Conservation (phyloP, 164 flowering plant genomes). For the Akebia trifoliata region DNA sequence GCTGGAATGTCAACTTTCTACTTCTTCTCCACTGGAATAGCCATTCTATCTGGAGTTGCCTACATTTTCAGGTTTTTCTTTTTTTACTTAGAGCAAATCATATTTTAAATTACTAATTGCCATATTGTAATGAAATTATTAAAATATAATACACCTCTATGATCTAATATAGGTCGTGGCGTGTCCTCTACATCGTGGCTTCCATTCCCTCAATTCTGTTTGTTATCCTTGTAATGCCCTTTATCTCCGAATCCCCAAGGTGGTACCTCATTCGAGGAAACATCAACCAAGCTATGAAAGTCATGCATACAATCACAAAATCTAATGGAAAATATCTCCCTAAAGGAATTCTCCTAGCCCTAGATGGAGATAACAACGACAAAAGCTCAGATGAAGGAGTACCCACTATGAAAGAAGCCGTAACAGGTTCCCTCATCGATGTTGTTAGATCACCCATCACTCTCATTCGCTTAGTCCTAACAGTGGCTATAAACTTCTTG, state of each 20-base stretch:
- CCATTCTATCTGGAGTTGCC: slow-evolving; percentile 63
- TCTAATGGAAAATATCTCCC: slow-evolving; percentile 57
- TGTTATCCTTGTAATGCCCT: slow-evolving; percentile 51
- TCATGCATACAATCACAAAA: slow-evolving; percentile 61
- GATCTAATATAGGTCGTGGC: too few species aligned
- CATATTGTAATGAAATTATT: too few species aligned
- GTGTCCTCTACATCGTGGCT: slow-evolving; percentile 63
- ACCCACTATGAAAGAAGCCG: slow-evolving; percentile 14
- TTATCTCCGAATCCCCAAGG: slow-evolving; percentile 77
- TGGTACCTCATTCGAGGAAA: slow-evolving; percentile 82
- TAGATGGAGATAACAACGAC: slow-evolving; percentile 40
- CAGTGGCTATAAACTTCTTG: slow-evolving; percentile 54
- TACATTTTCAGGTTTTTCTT: too few species aligned
- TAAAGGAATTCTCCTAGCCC: slow-evolving; percentile 35
- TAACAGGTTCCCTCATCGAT: slow-evolving; percentile 51
- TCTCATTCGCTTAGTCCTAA: slow-evolving; percentile 48
- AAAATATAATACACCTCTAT: too few species aligned
- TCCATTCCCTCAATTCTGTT: slow-evolving; percentile 69
- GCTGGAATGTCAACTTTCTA: slow-evolving; percentile 97
- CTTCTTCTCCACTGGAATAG: slow-evolving; percentile 85
- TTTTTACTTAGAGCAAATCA: too few species aligned
- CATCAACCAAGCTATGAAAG: slow-evolving; percentile 43
- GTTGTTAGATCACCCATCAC: slow-evolving; percentile 53
- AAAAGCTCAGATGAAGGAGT: neutral
- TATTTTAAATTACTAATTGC: too few species aligned